phyloP scores from a whole-genome alignment of 2,329 filamentous ascomycete genomes.

The Neobulgaria alba region DNA sequence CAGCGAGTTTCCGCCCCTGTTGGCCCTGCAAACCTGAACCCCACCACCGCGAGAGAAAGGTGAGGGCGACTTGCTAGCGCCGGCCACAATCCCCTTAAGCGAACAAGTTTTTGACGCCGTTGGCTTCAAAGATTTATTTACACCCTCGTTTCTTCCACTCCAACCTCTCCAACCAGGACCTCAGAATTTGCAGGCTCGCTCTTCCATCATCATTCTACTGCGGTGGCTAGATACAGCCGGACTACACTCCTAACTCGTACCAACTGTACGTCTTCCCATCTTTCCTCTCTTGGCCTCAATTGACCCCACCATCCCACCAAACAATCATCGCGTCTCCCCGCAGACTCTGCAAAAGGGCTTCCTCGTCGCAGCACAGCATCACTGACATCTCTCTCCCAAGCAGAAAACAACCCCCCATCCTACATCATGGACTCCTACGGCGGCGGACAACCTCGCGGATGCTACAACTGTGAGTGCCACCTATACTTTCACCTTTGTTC shows the following conservation, averaged over 20 bases:
- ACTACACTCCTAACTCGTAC: slow-evolving; percentile 2
- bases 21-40: no score
- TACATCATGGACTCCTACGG: slow-evolving; percentile 28
- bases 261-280: slow-evolving; percentile 5
- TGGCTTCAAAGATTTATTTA: no score
- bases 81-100: no score
- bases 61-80: no score
- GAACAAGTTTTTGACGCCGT: no score
- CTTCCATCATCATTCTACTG: slow-evolving; percentile 3
- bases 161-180: slow-evolving; percentile 2
- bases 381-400: slow-evolving; percentile 4
- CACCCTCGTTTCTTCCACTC: background rate
- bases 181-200: slow-evolving; percentile 6
- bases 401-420: slow-evolving; percentile 14
- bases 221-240: slow-evolving; percentile 10
- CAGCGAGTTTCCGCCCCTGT: no score
- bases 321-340: background rate
- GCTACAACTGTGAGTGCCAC: slow-evolving; percentile 42
- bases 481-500: slow-evolving; percentile 12
- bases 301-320: slow-evolving; percentile 12
- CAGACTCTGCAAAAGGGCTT: no score
- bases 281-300: slow-evolving; percentile 12
- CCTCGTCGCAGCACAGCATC: background rate
- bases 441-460: slow-evolving; percentile 32
- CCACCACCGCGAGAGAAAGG: no score